Evolutionary conservation across 2,329 filamentous ascomycete species (phyloP).

Genomic region (Rhexocercosporidium sp.): DNA sequence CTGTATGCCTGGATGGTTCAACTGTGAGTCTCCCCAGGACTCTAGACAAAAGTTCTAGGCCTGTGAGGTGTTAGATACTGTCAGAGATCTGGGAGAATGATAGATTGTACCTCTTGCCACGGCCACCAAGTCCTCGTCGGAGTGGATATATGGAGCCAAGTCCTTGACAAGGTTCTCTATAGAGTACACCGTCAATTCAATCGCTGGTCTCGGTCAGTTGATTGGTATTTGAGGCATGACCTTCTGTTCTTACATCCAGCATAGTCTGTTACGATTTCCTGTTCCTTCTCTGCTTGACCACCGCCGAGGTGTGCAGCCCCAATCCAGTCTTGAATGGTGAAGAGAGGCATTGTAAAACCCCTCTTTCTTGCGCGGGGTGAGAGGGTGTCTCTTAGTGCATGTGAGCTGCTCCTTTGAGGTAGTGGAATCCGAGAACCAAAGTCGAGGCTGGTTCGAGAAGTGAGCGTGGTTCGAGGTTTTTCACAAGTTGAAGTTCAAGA

Average conservation of each 20-base stretch:
- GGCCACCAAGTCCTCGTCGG: slow-evolving; percentile 26
- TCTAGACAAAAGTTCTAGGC: slow-evolving; percentile 26
- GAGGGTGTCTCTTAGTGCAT: not conserved
- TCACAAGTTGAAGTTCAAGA: not conserved
- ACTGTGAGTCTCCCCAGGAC: slow-evolving; percentile 23
- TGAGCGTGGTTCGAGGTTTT: not conserved
- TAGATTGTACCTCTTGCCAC: slow-evolving; percentile 30
- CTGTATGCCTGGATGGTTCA: slow-evolving; percentile 28
- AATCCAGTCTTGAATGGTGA: slow-evolving; percentile 30
- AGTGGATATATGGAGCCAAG: slow-evolving; percentile 27
- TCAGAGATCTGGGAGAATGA: not conserved
- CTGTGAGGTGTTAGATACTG: slow-evolving; percentile 22
- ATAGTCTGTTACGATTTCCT: slow-evolving; percentile 24
- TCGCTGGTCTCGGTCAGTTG: slow-evolving; percentile 21
- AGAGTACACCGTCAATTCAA: slow-evolving; percentile 24
- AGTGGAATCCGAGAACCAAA: not conserved
- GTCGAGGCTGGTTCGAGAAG: not conserved
- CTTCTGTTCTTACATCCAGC: slow-evolving; percentile 23
- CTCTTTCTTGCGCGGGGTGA: not conserved
- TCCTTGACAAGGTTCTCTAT: slow-evolving; percentile 28
- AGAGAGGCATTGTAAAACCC: slow-evolving; percentile 20
- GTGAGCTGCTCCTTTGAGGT: not conserved
- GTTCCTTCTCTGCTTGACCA: slow-evolving; percentile 15
- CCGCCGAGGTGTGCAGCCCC: not conserved
- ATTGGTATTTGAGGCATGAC: not conserved